phyloP scores from a whole-genome alignment of 116 monocot genomes.

The Phalaenopsis hybrid region DNA sequence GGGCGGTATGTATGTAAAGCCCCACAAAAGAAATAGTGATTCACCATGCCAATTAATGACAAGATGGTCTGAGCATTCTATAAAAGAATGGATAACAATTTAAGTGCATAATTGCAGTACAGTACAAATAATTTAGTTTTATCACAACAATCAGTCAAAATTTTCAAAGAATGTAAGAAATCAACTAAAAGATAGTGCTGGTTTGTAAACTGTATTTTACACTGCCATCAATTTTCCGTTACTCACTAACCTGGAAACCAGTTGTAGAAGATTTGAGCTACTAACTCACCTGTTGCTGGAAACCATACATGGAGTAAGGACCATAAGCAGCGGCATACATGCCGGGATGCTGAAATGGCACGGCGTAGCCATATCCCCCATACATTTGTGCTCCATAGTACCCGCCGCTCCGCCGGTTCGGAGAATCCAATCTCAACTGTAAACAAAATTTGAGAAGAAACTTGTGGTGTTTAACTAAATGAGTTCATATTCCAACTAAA shows the following conservation, averaged over 20 bases:
- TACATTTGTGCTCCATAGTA: slow-evolving; percentile 30
- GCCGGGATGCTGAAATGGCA: slow-evolving; percentile 27
- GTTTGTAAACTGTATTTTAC: not conserved
- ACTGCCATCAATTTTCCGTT: not conserved
- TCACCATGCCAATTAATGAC: not conserved
- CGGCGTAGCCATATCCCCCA: slow-evolving; percentile 29
- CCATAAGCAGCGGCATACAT: slow-evolving; percentile 33
- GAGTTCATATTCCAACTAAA: not conserved
- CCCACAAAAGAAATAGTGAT: not conserved
- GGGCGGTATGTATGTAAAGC: no score
- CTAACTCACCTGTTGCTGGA: slow-evolving; percentile 32
- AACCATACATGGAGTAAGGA: slow-evolving; percentile 32
- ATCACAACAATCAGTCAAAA: slow-evolving; percentile 5
- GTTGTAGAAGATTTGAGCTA: not conserved
- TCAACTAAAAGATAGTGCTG: not conserved
- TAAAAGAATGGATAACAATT: slow-evolving; percentile 7
- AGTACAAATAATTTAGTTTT: slow-evolving; percentile 9
- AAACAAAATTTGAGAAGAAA: not conserved
- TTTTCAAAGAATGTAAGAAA: slow-evolving; percentile 6
- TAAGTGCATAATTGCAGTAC: not conserved
- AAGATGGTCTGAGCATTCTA: not conserved
- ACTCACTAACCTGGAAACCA: not conserved
- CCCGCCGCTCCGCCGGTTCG: slow-evolving; percentile 23
- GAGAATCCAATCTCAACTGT: slow-evolving; percentile 10
- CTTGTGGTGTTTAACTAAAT: not conserved